phyloP scores from a whole-genome alignment of 352 stramenopile species.

The Phytopythium ostracodes region DNA sequence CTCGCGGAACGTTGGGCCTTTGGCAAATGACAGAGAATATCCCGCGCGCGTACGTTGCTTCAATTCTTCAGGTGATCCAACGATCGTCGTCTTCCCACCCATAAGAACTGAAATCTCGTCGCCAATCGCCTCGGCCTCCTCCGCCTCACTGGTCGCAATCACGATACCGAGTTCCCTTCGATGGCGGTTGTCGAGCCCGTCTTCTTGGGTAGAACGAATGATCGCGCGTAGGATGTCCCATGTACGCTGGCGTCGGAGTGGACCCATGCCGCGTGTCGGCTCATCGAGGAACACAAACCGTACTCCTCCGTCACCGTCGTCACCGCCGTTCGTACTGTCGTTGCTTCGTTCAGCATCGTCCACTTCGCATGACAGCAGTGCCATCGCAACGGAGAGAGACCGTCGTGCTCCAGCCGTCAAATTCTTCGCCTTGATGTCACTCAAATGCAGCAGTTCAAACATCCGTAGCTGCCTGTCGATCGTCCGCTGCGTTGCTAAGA shows the following conservation, averaged over 20 bases:
- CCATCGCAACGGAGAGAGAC: slow-evolving; percentile 80
- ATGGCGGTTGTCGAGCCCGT: no score
- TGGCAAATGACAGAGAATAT: slow-evolving; percentile 47
- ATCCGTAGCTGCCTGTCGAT: slow-evolving; percentile 23
- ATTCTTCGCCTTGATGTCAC: slow-evolving; percentile 23
- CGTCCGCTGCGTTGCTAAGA: slow-evolving; percentile 11
- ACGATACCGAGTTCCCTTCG: slow-evolving; percentile 52
- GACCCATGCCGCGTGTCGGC: slow-evolving; percentile 91
- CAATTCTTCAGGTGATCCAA: slow-evolving; percentile 37
- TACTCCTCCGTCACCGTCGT: slow-evolving; percentile 2
- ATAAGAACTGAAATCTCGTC: slow-evolving; percentile 67
- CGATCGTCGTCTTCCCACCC: slow-evolving; percentile 37
- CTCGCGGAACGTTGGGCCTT: slow-evolving; percentile 19
- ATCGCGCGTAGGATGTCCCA: slow-evolving; percentile 60
- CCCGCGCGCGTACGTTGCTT: slow-evolving; percentile 35
- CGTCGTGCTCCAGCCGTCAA: slow-evolving; percentile 76
- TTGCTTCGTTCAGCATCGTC: slow-evolving; percentile 23
- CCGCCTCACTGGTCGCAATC: slow-evolving; percentile 91
- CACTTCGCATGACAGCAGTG: slow-evolving; percentile 34
- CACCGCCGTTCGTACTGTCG: not conserved
- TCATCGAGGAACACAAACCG: slow-evolving; percentile 77
- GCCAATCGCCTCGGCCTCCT: slow-evolving; percentile 76
- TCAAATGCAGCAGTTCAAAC: slow-evolving; percentile 35
- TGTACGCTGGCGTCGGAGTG: slow-evolving; percentile 88
- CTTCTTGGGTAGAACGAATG: not conserved